Evolutionary conservation across 495 filamentous ascomycete species (phyloP), one percentile per base, ranked within the genome.

Genomic region (Penicillium chermesinum): DNA sequence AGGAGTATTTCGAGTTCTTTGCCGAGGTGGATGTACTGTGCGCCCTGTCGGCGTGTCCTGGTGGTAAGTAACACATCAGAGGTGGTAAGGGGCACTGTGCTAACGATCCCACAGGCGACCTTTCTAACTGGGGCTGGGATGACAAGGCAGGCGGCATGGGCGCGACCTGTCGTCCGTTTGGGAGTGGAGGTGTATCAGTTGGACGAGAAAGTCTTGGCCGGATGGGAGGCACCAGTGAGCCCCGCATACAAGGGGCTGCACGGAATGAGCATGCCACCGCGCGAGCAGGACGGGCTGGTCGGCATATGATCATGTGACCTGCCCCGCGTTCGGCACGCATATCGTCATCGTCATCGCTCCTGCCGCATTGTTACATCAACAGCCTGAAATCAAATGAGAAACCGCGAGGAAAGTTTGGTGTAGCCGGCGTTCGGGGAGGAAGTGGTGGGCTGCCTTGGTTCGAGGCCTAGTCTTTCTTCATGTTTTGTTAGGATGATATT

Each of bases 61-160:
- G 77, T 21, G 77, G 77, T 64, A 64, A 44, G 67, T 53, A 46
- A 36, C 20, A 30, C 18, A n/a, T 30, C 20, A 25, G 22, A 3
- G 33, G 48, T 17, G 43, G 14, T 21, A 41, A 37, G 27, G 38
- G 20, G 37, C 33, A 30, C 17, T 20, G 38, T 55, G 39, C 55
- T 66, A 51, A 72, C 57, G 7, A 47, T 40, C 72, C 7, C 35
- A 62, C 73, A 56, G 82, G 81, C 6, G 87, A 93, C 59, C 68
- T 91, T 25, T 86, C 81, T 2, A 72, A 81, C 22, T 88, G 85
- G 84, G 85, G 84, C 1, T 90, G 86, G 76, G 84, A 81, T 19
- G 80, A 77, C 49, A 80, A 82, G 52, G 76, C 76, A 33, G 71
- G 72, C 52, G 75, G 75, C 22, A 90, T 90, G 87, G 72, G 81